Conservation (phyloP, 1,284 basidiomycete genomes). For the Austroboletus rostrupii region DNA sequence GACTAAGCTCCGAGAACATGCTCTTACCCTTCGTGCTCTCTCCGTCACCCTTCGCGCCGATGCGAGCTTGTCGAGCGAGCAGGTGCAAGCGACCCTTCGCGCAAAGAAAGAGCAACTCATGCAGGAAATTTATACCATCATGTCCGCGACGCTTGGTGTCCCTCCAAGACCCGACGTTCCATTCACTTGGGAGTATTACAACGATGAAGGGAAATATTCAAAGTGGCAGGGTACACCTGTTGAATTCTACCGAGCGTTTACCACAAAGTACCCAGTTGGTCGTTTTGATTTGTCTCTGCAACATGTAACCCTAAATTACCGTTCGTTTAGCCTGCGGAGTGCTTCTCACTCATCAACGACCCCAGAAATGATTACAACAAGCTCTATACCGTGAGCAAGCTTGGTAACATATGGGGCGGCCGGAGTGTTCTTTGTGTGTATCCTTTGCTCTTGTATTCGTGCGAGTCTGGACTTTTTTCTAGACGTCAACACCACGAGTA, state of each 20-base stretch:
- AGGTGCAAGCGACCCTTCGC: conserved; percentile 51
- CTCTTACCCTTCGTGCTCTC: conserved; percentile 74
- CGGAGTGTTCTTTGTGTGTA: conserved; percentile 75
- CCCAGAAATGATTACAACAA: conserved; percentile 81
- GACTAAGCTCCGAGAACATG: conserved; percentile 88
- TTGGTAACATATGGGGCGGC: conserved; percentile 90
- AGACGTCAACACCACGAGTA: conserved; percentile 89
- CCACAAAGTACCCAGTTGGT: conserved; percentile 56
- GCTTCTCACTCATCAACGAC: conserved; percentile 93
- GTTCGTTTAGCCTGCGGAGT: conserved; percentile 50
- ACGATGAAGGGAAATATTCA: conserved; percentile 73
- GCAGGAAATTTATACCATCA: conserved; percentile 82
- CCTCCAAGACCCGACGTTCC: conserved; percentile 69
- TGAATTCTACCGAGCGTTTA: conserved; percentile 73
- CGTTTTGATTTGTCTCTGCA: conserved; percentile 3
- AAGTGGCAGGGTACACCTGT: conserved; percentile 78
- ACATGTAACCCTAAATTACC: conserved; percentile 3
- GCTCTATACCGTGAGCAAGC: conserved; percentile 89
- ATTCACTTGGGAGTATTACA: conserved; percentile 88
- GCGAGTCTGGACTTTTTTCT: conserved; percentile 5
- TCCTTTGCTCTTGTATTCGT: neutral
- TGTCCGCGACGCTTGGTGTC: conserved; percentile 83
- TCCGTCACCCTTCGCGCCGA: conserved; percentile 47
- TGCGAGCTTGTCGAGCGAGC: conserved; percentile 40
- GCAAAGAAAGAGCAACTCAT: conserved; percentile 82